Evolutionary conservation across 2,329 filamentous ascomycete species (phyloP), one percentile per base, ranked within the genome.

Genomic region (Monilinia vaccinii-corymbosi): DNA sequence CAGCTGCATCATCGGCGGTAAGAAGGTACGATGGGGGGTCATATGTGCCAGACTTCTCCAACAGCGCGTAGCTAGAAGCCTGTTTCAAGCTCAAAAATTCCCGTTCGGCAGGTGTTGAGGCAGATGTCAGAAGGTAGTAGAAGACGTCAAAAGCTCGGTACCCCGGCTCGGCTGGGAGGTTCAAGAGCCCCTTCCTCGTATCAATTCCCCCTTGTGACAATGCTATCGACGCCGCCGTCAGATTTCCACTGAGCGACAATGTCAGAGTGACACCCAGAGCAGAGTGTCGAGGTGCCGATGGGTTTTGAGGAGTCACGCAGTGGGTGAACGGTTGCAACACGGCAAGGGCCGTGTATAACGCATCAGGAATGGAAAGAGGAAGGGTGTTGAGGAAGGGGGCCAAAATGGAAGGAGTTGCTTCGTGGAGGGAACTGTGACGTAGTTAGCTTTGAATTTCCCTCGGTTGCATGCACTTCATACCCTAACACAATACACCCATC

Each of bases 101-200:
- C 60, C 91, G 81, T 75, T 99, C 94, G 1, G 91, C 87, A 4
- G 88, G 85, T 1, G 90, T 94, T 0, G 94, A 96, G 0, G 89
- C 88, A n/a, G 89, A 91, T 0, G 92, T 95, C 46, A 97, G 80
- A 0, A 99, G 83, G 69, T 97, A 97, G 76, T 99, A 97, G 71
- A 99, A 97, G 53, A 96, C 94, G 71, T 99, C 93, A 68, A 99
- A 99, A 4, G 93, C 94, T 64, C 94, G 86, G 73, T 91, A 91
- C 14, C 94, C 94, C 8, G 84, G 71, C 70, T 96, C 85, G 0
- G 85, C 74, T 0, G 94, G 89, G 18, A 99, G 84, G 60, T 88
- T 85, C 18, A 97, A 78, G 13, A 99, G 78, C 46, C 93, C 94
- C 63, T 84, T 84, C 23, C 80, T 76, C 0, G 91, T 94, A 71